These are phyloP conservation scores for Trypanosoma rangeli DNA, from an alignment of 208 protist species.

Conservation along the genomic window DNA sequence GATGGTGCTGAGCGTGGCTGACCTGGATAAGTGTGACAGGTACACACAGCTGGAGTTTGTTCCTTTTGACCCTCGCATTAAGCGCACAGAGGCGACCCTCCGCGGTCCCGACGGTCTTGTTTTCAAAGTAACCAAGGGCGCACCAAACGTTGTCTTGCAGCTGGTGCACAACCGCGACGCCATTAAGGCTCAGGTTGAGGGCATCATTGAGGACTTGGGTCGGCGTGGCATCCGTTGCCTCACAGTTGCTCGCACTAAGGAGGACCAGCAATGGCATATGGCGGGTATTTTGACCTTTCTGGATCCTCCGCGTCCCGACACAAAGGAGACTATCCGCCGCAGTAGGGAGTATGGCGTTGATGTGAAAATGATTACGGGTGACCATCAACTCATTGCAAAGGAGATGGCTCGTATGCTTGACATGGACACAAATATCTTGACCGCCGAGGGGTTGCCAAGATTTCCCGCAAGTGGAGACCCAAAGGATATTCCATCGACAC, in stretches of 20 bases:
- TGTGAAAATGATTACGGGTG: slow-evolving; percentile 97
- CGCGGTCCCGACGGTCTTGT: slow-evolving; percentile 56
- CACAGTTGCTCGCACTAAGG: slow-evolving; percentile 59
- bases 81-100: slow-evolving; percentile 72
- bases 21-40: slow-evolving; percentile 81
- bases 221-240: slow-evolving; percentile 76
- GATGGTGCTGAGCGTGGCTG: slow-evolving; percentile 75
- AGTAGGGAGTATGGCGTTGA: slow-evolving; percentile 87
- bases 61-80: slow-evolving; percentile 68
- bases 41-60: slow-evolving; percentile 74
- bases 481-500: slow-evolving; percentile 25
- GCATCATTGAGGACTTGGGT: slow-evolving; percentile 70
- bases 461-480: slow-evolving; percentile 47
- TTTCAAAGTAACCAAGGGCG: slow-evolving; percentile 88
- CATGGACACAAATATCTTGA: slow-evolving; percentile 90
- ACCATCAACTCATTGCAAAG: slow-evolving; percentile 91
- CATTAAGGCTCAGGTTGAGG: slow-evolving; percentile 68
- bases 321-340: slow-evolving; percentile 81
- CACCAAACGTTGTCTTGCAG: slow-evolving; percentile 81
- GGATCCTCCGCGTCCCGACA: slow-evolving; percentile 92
- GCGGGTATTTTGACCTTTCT: slow-evolving; percentile 89
- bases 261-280: slow-evolving; percentile 69
- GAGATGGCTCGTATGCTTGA: slow-evolving; percentile 92
- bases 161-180: slow-evolving; percentile 76
- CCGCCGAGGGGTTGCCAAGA: slow-evolving; percentile 66